Percentiles rank a stretch among this genome's conserved stretches.
These are phyloP conservation scores for Chaetoceros tenuissimus DNA, from an alignment of 108 stramenopile genomes.

Conservation along the genomic window DNA sequence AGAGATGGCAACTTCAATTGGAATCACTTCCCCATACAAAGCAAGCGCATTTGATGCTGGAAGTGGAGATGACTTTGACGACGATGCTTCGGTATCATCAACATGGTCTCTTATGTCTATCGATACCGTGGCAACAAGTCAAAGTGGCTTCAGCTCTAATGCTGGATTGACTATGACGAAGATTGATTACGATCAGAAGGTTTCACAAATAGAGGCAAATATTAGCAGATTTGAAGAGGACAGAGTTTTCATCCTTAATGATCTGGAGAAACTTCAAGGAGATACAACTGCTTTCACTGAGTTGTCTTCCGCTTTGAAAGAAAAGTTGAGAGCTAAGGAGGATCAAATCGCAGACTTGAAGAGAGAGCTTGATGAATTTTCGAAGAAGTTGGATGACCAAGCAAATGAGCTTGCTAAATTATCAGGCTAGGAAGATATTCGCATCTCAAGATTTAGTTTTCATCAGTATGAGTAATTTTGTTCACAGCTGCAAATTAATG, in stretches of 20 bases:
- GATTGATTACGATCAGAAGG: neutral
- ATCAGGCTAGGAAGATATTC: too few species aligned
- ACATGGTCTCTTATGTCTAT: neutral
- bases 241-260: neutral
- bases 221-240: neutral
- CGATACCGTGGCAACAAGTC: neutral
- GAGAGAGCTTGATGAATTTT: constrained; percentile 28
- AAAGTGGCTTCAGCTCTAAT: neutral
- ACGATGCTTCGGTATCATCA: neutral
- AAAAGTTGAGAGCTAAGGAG: constrained; percentile 33
- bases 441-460: too few species aligned
- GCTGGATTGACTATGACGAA: neutral
- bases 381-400: constrained; percentile 3
- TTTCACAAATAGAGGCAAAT: neutral
- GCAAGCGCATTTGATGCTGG: neutral
- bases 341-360: constrained; percentile 31
- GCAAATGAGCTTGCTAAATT: neutral
- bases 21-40: neutral
- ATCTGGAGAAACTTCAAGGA: neutral
- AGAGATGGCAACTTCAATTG: neutral
- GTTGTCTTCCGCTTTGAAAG: constrained; percentile 5
- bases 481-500: too few species aligned
- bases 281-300: neutral
- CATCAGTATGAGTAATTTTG: too few species aligned
- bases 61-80: neutral